Base-by-base conservation (phyloP, 2,329 filamentous ascomycete genomes). In the Exserohilum turcica region DNA sequence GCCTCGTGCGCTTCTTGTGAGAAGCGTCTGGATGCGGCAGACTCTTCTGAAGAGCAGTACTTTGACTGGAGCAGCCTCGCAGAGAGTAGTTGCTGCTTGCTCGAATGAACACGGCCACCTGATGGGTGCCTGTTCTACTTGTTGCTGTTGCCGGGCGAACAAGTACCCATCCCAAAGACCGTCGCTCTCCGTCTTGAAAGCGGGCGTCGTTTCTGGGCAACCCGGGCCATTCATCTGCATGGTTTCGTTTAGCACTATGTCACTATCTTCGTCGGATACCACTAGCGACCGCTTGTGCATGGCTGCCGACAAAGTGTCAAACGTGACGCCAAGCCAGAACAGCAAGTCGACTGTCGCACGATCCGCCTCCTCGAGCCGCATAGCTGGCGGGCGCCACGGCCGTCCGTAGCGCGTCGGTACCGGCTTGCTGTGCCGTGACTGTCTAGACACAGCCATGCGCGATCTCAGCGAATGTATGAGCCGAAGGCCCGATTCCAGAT, bases 321-420 rank as follows among this genome's bases (percentile, higher is more conserved):
- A 82, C 82, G 85, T 85, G 38, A 84, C 73, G 0, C 79, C 80
- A 19, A 86, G 72, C 83, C 83, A 86, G 62, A 81, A 84, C 3
- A 85, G 62, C 12, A 85, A 69, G 12, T 80, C 76, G 21, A 85
- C 74, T 0, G 83, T 84, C 9, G 77, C 71, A 15, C 71, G 69
- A 65, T 79, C 71, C 15, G 75, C 70, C 24, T 62, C 52, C 37
- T 66, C 70, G 10, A 76, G 59, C 5, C 56, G 54, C 27, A 64
- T 61, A 5, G 53, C 43, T 5, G 58, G 57, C n/a, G 52, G 43
- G 6, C 52, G 59, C 18, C 58, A 48, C 37, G 54, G 55, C 28
- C 60, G 66, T 32, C 44, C 53, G 40, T 54, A 50, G 24, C 54
- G 58, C 21, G 50, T 46, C 0, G 24, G 27, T 24, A 52, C 57